These are phyloP conservation scores for Nemophila menziesii DNA, from an alignment of 257 asterid species.

Conservation along the genomic window DNA sequence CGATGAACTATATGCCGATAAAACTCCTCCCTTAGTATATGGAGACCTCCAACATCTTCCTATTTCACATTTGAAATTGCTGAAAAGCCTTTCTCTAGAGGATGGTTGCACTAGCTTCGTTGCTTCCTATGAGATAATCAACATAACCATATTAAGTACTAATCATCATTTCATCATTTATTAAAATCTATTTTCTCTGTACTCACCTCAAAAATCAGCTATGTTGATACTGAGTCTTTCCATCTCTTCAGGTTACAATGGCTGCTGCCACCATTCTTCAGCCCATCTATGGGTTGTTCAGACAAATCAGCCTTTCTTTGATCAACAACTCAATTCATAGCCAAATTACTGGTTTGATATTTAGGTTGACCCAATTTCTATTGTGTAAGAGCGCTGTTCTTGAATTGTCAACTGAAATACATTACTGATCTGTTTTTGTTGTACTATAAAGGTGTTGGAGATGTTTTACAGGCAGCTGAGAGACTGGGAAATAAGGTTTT, in stretches of 20 bases:
- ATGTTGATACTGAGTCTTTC: slow-evolving; percentile 44
- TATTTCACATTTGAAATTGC: slow-evolving; percentile 69
- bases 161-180: too few species aligned
- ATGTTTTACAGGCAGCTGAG: too few species aligned
- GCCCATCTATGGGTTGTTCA: slow-evolving; percentile 12
- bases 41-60: slow-evolving; percentile 93
- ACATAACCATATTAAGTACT: too few species aligned
- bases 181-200: neutral
- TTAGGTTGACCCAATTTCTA: too few species aligned
- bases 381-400: too few species aligned
- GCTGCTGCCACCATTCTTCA: slow-evolving; percentile 63
- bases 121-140: too few species aligned
- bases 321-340: slow-evolving; percentile 66
- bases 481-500: too few species aligned
- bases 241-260: slow-evolving; percentile 60
- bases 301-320: slow-evolving; percentile 32
- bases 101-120: slow-evolving; percentile 74
- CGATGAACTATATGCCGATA: slow-evolving; percentile 47
- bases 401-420: too few species aligned
- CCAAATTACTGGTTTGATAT: slow-evolving; percentile 78
- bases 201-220: slow-evolving; percentile 84
- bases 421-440: too few species aligned
- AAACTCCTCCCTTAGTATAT: slow-evolving; percentile 47
- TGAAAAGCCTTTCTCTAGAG: slow-evolving; percentile 77
- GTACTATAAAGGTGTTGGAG: too few species aligned